Base-by-base conservation (phyloP, 2,329 filamentous ascomycete species). In the Paracamarosporium sp. region DNA sequence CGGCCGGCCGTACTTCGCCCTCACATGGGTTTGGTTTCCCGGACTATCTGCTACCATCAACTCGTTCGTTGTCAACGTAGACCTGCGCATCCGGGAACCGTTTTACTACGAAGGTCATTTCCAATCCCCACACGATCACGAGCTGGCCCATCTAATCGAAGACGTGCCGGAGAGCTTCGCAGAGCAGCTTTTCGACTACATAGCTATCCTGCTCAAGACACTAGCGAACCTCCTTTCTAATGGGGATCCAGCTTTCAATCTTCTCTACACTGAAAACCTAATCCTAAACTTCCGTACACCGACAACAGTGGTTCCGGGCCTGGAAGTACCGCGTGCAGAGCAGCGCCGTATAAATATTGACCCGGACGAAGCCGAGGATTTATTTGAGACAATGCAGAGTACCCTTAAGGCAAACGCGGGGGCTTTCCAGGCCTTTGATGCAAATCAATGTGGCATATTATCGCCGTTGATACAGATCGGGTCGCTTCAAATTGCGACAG, bases 1-100 rank as follows among this genome's bases (percentile, higher is more conserved):
- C 48, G 71, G 71, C n/a, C 66, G 70, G n/a, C 71, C 71, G 2
- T 73, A 67, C 56, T 73, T 72, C 22, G 69, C 67, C 5, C 50
- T 73, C 22, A 68, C 64, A 5, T 73, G 71, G 71, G 54, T 67
- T 27, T 62, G 56, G 12, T 70, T 73, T 50, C 62, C 70, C 17
- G 69, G 61, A 13, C 56, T 73, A 20, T 72, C 68, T 30, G 62
- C 68, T 9, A 66, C 64, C 2, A 65, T 73, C 30, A 72, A 72
- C 31, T 62, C 70, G 24, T 57, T 73, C 1, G 50, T 62, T 36
- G 68, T 73, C 53, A 72, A 72, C 35, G 65, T 73, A 30, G 68
- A 72, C 43, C 51, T 73, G 22, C 66, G 69, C 31, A 66, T 71
- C 6, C 65, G 66, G 36, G 70, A 73, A 36, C 69, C 71, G 1